Conservation (phyloP, 257 asterid species). For the Gardenia jasminoides region DNA sequence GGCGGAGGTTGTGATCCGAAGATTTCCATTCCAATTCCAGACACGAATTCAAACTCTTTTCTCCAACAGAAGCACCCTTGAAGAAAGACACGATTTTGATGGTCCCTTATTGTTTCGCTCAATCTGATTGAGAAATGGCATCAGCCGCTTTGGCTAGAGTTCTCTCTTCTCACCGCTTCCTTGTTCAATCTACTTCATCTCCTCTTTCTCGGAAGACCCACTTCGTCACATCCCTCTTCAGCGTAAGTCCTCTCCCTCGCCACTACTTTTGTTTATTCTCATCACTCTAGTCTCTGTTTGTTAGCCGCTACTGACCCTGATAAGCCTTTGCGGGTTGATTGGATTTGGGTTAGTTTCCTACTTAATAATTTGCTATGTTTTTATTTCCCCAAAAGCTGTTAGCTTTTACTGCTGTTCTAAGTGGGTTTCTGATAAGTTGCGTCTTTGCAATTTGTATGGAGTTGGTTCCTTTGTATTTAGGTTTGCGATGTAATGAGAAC, state of each 20-base stretch:
- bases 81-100: conserved; percentile 17
- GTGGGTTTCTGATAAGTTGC: background rate
- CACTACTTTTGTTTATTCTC: background rate
- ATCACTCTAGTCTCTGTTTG: background rate
- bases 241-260: conserved; percentile 40
- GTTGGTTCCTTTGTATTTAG: background rate
- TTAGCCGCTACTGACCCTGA: background rate
- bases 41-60: background rate
- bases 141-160: conserved; percentile 59
- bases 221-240: conserved; percentile 31
- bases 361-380: background rate
- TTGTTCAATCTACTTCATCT: conserved; percentile 38
- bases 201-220: conserved; percentile 38
- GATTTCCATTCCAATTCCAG: background rate
- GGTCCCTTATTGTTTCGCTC: conserved; percentile 11
- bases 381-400: background rate
- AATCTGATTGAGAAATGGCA: conserved; percentile 34
- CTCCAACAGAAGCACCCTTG: background rate
- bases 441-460: too few species aligned
- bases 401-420: background rate
- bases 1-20: background rate
- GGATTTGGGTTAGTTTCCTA: background rate
- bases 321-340: background rate
- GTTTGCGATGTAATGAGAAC: background rate
- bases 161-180: conserved; percentile 53